phyloP scores from a whole-genome alignment of 495 filamentous ascomycete species.

The Hypomontagnella submonticulosa region DNA sequence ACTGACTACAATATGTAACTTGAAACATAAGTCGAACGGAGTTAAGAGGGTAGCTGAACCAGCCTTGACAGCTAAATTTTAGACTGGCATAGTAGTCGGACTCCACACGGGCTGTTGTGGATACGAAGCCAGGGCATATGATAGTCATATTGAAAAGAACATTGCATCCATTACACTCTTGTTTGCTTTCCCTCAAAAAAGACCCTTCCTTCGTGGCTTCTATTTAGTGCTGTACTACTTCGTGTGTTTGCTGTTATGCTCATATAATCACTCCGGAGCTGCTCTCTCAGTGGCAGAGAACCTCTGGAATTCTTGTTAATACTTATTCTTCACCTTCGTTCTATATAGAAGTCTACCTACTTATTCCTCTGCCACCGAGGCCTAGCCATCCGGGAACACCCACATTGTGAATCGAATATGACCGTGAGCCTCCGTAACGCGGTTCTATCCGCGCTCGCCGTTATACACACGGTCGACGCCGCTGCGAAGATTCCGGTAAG shows the following conservation, averaged over 20 bases:
- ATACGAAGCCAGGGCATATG: slow-evolving; percentile 31
- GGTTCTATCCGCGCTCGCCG: slow-evolving; percentile 25
- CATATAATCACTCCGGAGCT: slow-evolving; percentile 13
- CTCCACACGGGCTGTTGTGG: slow-evolving; percentile 21
- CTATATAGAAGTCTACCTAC: slow-evolving; percentile 5
- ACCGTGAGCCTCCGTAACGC: slow-evolving; percentile 24
- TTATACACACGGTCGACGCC: slow-evolving; percentile 21
- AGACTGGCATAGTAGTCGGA: slow-evolving; percentile 1
- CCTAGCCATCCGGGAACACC: not conserved
- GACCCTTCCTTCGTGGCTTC: slow-evolving; percentile 25
- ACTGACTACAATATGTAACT: not conserved
- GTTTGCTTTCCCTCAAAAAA: slow-evolving; percentile 22
- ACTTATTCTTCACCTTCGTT: not conserved
- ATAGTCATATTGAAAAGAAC: slow-evolving; percentile 39
- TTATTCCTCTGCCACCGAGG: slow-evolving; percentile 3
- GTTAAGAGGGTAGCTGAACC: slow-evolving; percentile 24
- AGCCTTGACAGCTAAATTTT: slow-evolving; percentile 21
- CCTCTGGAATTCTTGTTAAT: not conserved
- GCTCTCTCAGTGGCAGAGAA: slow-evolving; percentile 10
- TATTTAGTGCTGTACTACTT: slow-evolving; percentile 7
- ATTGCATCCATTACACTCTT: slow-evolving; percentile 24
- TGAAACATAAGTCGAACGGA: not conserved
- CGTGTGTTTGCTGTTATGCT: slow-evolving; percentile 8
- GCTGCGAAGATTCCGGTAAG: slow-evolving; percentile 16
- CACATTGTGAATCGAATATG: slow-evolving; percentile 18